A percentile compares a stretch with the other conserved stretches of the same genome.
These are phyloP conservation scores for Trichoderma reesei DNA, from an alignment of 495 filamentous ascomycete species.

Conservation along the genomic window DNA sequence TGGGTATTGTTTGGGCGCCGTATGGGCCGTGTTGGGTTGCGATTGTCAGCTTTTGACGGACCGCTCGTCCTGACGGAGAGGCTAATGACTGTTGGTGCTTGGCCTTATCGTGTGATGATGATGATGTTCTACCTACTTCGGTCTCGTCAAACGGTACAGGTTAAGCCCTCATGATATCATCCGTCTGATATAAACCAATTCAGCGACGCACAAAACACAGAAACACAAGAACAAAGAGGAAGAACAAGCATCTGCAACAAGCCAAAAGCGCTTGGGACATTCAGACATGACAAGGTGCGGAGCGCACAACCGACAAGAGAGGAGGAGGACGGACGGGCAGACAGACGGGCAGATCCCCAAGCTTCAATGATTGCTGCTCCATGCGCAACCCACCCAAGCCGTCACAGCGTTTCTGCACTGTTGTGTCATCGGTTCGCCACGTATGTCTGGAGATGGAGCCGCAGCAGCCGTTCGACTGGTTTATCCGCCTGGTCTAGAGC, in stretches of 20 bases:
- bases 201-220: too few relatives aligned
- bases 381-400: background rate
- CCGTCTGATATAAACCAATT: background rate
- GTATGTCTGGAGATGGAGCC: background rate
- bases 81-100: background rate
- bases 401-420: background rate
- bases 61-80: background rate
- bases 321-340: too few relatives aligned
- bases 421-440: slow-evolving; percentile 1
- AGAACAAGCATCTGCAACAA: too few relatives aligned
- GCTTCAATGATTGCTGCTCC: background rate
- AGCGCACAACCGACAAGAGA: background rate
- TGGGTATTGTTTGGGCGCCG: slow-evolving; percentile 1
- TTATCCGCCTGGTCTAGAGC: background rate
- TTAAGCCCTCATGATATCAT: background rate
- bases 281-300: background rate
- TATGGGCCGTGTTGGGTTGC: background rate
- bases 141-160: background rate
- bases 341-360: background rate
- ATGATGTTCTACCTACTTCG: background rate
- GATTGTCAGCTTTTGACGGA: background rate
- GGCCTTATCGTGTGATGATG: background rate
- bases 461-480: background rate
- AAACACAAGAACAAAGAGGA: too few relatives aligned
- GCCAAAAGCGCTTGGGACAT: background rate